Evolutionary conservation across 169 alveolate species (phyloP), one percentile per base, ranked within the genome.

Genomic region (Fabrea salina): DNA sequence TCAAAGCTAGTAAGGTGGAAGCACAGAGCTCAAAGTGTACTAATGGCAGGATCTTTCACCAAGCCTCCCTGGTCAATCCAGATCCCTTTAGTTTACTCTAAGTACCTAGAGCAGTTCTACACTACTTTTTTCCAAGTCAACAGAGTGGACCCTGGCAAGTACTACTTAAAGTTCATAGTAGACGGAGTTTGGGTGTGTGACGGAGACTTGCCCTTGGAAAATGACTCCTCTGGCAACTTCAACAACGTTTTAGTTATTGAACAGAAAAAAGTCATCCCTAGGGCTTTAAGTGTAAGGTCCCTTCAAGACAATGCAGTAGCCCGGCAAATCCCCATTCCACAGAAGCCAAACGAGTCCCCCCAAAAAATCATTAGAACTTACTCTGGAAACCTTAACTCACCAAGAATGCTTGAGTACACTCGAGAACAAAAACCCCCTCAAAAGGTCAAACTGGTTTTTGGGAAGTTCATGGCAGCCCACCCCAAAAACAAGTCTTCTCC

Each of bases 151-250:
- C 68, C 72, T 1, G 81, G 81, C 2, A 74, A 37, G 32, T 74
- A 74, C 33, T 53, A 74, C 16, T 5, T 74, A 51, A 74, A 74
- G 49, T 74, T 74, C 71, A 74, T 74, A 32, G 57, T 74, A 39
- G 72, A 51, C 16, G 51, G 57, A 4, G 40, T 35, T 22, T 74
- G 71, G 32, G 41, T 54, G 22, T 74, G 81, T 43, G 58, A 74
- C 39, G 33, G 41, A 13, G 16, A 22, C 11, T 19, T 53, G 51
- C 44, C 51, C n/a, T 33, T 54, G 11, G 68, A 39, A 0, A n/a
- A 53, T 13, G 81, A 74, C 39, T 11, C 22, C 11, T 27, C 50
- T 30, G 72, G 71, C 27, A 74, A 74, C 35, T 32, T 19, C 19
- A 74, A 74, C 35, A 74, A 74, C 40, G 25, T 74, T 5, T 22